phyloP scores from a whole-genome alignment of 139 green algal species.

The Parachlorella kessleri region DNA sequence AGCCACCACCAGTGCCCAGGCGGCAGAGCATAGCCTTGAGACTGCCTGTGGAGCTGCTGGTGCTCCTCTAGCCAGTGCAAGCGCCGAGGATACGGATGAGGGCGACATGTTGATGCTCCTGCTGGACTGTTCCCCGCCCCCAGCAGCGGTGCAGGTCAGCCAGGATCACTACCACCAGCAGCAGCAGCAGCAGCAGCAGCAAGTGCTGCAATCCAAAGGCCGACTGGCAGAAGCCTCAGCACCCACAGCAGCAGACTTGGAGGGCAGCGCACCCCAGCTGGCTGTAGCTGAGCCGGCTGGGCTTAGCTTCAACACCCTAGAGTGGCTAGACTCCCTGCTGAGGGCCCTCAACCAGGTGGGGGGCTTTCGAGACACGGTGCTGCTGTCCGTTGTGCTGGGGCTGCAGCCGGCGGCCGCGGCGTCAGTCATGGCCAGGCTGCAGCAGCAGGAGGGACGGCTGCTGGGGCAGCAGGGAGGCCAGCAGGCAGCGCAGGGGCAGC shows the following conservation, averaged over 20 bases:
- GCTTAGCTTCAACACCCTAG: conserved; percentile 4
- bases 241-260: conserved; percentile 17
- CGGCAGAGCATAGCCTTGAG: too few relatives aligned
- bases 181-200: neutral
- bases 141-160: neutral
- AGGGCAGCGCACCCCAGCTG: conserved; percentile 30
- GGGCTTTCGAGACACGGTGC: conserved; percentile 38
- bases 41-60: too few relatives aligned
- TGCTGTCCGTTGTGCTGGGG: conserved; percentile 44
- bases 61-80: neutral
- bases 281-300: conserved; percentile 31
- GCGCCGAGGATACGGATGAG: neutral
- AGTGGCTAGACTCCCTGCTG: conserved; percentile 54
- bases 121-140: neutral
- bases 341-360: conserved; percentile 29
- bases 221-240: neutral
- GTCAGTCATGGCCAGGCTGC: conserved; percentile 2
- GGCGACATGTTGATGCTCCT: conserved; percentile 20
- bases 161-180: neutral
- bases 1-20: too few relatives aligned
- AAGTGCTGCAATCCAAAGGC: neutral
- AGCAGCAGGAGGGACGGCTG: neutral
- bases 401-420: conserved; percentile 6
- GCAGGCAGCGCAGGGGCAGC: neutral
- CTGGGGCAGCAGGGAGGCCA: neutral